Percentiles rank a stretch among this genome's conserved stretches.
Evolutionary conservation across 371 early-diverging fungal species (phyloP).

Genomic region (Mortierella sp.): DNA sequence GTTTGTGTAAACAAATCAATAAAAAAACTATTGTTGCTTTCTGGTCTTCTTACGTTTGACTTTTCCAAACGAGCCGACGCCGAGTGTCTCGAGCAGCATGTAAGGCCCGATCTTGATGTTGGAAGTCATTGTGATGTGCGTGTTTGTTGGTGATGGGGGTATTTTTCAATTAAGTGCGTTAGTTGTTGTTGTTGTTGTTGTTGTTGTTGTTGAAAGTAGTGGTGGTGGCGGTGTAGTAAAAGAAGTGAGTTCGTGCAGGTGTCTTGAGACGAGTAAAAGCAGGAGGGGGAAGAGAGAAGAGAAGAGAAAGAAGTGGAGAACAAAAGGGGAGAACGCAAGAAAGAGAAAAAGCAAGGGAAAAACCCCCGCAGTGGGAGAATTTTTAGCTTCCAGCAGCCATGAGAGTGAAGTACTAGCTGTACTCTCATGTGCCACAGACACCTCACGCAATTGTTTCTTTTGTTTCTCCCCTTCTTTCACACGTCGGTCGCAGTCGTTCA

Average conservation of each 20-base stretch:
- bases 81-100: conserved; percentile 93
- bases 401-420: no score
- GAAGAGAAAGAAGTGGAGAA: conserved; percentile 2
- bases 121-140: conserved; percentile 44
- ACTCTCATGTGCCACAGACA: no score
- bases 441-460: no score
- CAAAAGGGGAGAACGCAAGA: background rate
- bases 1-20: background rate
- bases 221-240: no score
- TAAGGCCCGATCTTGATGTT: conserved; percentile 91
- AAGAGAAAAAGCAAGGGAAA: background rate
- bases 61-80: conserved; percentile 97
- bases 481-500: no score
- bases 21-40: background rate
- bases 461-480: no score
- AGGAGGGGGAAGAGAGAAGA: background rate
- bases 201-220: background rate
- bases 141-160: no score
- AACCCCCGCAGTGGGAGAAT: background rate
- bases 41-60: conserved; percentile 88
- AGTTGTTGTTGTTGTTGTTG: no score
- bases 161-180: background rate
- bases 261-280: background rate
- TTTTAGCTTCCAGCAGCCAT: background rate
- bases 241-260: background rate